Evolutionary conservation across 2,329 filamentous ascomycete species (phyloP), one percentile per base, ranked within the genome.

Genomic region (Cyphellophora europaea): DNA sequence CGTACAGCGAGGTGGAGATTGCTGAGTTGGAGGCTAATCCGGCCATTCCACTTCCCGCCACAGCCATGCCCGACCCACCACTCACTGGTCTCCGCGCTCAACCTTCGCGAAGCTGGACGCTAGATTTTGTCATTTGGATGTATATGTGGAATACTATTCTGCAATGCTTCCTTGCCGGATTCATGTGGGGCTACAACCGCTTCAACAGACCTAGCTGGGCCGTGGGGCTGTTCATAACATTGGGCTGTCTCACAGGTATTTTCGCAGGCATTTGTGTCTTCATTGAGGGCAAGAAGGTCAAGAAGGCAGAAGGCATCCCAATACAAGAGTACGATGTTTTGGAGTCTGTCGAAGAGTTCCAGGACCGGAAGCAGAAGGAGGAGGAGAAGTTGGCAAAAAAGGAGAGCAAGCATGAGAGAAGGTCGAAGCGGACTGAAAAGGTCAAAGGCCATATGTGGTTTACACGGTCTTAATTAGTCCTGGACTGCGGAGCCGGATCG

Each of bases 121-220:
- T 93, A 51, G 83, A 91, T 46, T 75, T 81, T 37, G 75, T 89
- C 19, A 67, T 93, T 21, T 88, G 80, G 79, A 69, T 79, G 48
- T 87, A 86, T 59, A 70, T 86, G 3, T 69, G 66, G 62, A 93
- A 93, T 52, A 91, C 85, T 0, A 70, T 88, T 36, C 69, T 91
- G 29, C 87, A 93, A 56, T 69, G 69, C 25, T 69, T 75, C 12
- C 67, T 93, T 2, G 81, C 77, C 6, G 79, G 72, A 3, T 82
- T 86, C 60, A 93, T 93, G 86, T 93, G 83, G 82, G 77, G 74
- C 2, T 66, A 82, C 58, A 82, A 84, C 52, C 66, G 82, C 14
- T 79, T 77, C 50, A 61, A 80, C 14, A 67, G 86, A n/a, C 84
- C 86, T 0, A 72, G 73, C 14, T 93, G 84, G 84, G 72, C 77